phyloP scores from a whole-genome alignment of 495 filamentous ascomycete species.

The Lophium mytilinum region DNA sequence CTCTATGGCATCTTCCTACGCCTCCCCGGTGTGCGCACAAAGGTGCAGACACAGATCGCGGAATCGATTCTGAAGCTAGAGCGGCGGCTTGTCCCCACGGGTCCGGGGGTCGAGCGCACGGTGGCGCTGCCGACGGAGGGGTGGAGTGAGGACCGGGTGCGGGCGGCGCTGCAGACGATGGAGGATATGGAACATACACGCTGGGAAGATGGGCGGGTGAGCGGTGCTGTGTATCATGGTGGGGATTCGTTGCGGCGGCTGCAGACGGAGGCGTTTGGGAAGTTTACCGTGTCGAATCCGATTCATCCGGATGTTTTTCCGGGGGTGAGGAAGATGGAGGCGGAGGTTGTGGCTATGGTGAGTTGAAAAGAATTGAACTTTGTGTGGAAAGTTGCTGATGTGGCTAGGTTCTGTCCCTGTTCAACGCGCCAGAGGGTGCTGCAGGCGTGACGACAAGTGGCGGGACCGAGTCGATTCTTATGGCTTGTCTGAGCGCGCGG shows the following conservation, averaged over 20 bases:
- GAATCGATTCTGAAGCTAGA: slow-evolving; percentile 70
- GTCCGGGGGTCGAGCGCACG: slow-evolving; percentile 64
- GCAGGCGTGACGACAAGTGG: slow-evolving; percentile 88
- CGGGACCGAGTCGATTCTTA: slow-evolving; percentile 91
- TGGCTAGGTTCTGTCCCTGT: slow-evolving; percentile 64
- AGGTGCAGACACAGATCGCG: slow-evolving; percentile 73
- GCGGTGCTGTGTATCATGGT: slow-evolving; percentile 93
- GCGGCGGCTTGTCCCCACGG: slow-evolving; percentile 66
- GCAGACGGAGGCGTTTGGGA: slow-evolving; percentile 84
- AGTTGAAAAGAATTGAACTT: slow-evolving; percentile 3
- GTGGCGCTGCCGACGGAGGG: slow-evolving; percentile 75
- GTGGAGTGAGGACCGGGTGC: slow-evolving; percentile 70
- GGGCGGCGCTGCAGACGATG: slow-evolving; percentile 70
- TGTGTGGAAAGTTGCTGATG: not conserved
- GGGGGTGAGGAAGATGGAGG: slow-evolving; percentile 98
- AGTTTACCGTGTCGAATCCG: slow-evolving; percentile 96
- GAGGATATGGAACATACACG: slow-evolving; percentile 82
- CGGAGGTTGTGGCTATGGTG: slow-evolving; percentile 94
- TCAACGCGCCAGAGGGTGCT: slow-evolving; percentile 77
- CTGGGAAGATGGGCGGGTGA: slow-evolving; percentile 95
- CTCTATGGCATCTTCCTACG: slow-evolving; percentile 81
- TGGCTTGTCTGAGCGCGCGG: slow-evolving; percentile 82
- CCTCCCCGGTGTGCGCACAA: slow-evolving; percentile 70
- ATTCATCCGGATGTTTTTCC: slow-evolving; percentile 98
- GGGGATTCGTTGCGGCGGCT: slow-evolving; percentile 74